Evolutionary conservation across 2,329 filamentous ascomycete genomes (phyloP).

Genomic region (Cercospora sp.): DNA sequence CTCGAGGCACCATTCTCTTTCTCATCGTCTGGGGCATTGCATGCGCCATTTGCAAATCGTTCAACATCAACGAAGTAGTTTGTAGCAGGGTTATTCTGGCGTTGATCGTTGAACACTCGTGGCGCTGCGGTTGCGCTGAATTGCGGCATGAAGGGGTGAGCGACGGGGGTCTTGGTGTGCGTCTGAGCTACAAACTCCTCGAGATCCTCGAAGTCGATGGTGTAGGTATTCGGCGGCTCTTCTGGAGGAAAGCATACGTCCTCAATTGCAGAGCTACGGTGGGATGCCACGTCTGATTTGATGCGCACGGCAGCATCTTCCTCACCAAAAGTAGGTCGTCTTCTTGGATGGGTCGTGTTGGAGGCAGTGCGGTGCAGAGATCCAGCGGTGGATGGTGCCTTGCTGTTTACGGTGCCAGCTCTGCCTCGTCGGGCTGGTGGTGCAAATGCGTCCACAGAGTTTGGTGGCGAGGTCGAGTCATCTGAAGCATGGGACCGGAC

Average conservation of each 20-base stretch:
- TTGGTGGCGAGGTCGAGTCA: conserved; percentile 81
- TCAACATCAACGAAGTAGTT: conserved; percentile 31
- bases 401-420: conserved; percentile 65
- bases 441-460: conserved; percentile 96
- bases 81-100: conserved; percentile 36
- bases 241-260: conserved; percentile 88
- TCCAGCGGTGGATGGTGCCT: conserved; percentile 56
- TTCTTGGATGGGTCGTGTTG: conserved; percentile 57
- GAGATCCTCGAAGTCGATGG: conserved; percentile 87
- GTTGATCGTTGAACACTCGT: conserved; percentile 64
- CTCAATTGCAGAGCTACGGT: conserved; percentile 74
- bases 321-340: conserved; percentile 61
- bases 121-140: conserved; percentile 32
- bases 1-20: conserved; percentile 47
- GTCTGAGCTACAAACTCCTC: conserved; percentile 80
- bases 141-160: conserved; percentile 43
- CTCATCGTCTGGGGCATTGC: conserved; percentile 44
- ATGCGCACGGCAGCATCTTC: conserved; percentile 58
- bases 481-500: conserved; percentile 24
- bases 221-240: conserved; percentile 75
- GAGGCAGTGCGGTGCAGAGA: conserved; percentile 72
- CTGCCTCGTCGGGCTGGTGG: conserved; percentile 78
- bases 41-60: conserved; percentile 23
- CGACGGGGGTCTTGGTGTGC: conserved; percentile 50
- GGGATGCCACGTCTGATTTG: conserved; percentile 60